Conservation (phyloP, 2,329 filamentous ascomycete species). For the Fusarium mundagurra region DNA sequence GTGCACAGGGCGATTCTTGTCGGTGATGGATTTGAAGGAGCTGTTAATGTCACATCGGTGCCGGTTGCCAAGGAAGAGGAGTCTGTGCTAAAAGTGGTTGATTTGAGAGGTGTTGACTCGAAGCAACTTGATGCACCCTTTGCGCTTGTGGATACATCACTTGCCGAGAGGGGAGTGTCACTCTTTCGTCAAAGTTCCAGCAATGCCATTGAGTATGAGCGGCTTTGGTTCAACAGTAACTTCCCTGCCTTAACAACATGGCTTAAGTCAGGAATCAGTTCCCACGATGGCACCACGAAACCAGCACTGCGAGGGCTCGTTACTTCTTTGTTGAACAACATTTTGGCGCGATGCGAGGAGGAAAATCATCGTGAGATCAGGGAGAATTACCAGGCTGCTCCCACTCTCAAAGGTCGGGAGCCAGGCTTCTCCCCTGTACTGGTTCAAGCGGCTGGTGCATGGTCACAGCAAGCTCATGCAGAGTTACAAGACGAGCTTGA, state of each 20-base stretch:
- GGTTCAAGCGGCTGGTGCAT: constrained; percentile 69
- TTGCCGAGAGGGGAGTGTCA: constrained; percentile 70
- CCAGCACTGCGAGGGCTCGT: constrained; percentile 74
- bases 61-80: constrained; percentile 51
- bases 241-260: constrained; percentile 72
- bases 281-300: constrained; percentile 63
- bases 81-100: constrained; percentile 65
- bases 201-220: constrained; percentile 77
- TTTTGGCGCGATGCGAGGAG: constrained; percentile 60
- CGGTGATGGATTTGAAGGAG: constrained; percentile 75
- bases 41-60: constrained; percentile 62
- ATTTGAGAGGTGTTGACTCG: constrained; percentile 60
- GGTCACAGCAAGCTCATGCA: constrained; percentile 83
- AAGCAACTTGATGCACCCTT: constrained; percentile 55
- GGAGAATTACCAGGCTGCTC: constrained; percentile 45
- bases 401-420: constrained; percentile 24
- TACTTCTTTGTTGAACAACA: constrained; percentile 69
- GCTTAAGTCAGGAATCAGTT: constrained; percentile 63
- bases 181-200: constrained; percentile 75
- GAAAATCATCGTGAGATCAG: constrained; percentile 53
- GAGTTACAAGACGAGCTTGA: constrained; percentile 86
- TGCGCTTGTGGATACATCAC: constrained; percentile 69
- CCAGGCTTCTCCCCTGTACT: constrained; percentile 57
- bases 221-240: constrained; percentile 78
- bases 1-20: constrained; percentile 85